These are phyloP conservation scores for Magnaporthales sp. DNA, from an alignment of 2,329 filamentous ascomycete species.

Conservation along the genomic window DNA sequence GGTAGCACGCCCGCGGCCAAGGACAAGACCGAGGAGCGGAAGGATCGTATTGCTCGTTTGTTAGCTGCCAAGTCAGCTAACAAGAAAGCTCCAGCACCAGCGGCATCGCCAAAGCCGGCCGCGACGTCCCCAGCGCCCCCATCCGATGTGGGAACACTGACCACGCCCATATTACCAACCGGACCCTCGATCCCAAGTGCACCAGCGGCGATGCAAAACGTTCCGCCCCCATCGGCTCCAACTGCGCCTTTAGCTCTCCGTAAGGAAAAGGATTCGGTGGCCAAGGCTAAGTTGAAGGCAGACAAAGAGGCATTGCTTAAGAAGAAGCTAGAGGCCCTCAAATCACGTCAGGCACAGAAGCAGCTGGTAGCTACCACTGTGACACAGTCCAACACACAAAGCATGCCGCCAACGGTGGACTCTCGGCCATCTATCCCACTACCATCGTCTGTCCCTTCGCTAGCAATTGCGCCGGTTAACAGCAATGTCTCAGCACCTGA, in stretches of 20 bases:
- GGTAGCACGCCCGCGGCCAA: neutral
- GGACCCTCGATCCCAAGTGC: neutral
- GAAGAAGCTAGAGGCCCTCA: constrained; percentile 69
- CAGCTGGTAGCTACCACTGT: constrained; percentile 4
- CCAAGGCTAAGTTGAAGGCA: constrained; percentile 41
- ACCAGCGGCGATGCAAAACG: constrained; percentile 9
- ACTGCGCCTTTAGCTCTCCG: constrained; percentile 4
- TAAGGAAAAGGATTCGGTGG: constrained; percentile 6
- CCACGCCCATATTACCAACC: neutral
- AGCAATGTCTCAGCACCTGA: neutral
- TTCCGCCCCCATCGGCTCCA: constrained; percentile 1
- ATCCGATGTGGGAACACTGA: neutral
- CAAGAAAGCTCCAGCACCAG: constrained; percentile 9
- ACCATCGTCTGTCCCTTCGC: neutral
- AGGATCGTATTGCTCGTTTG: constrained; percentile 68
- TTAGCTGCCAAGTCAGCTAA: constrained; percentile 65
- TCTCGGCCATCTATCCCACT: neutral
- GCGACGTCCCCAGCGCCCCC: neutral
- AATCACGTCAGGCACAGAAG: constrained; percentile 31
- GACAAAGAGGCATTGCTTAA: constrained; percentile 67
- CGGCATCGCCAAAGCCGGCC: constrained; percentile 7
- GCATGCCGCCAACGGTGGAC: neutral
- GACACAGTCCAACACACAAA: neutral
- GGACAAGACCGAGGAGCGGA: constrained; percentile 47
- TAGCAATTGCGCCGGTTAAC: neutral